phyloP scores from a whole-genome alignment of 1,284 basidiomycete genomes.

The Athelia sp. region DNA sequence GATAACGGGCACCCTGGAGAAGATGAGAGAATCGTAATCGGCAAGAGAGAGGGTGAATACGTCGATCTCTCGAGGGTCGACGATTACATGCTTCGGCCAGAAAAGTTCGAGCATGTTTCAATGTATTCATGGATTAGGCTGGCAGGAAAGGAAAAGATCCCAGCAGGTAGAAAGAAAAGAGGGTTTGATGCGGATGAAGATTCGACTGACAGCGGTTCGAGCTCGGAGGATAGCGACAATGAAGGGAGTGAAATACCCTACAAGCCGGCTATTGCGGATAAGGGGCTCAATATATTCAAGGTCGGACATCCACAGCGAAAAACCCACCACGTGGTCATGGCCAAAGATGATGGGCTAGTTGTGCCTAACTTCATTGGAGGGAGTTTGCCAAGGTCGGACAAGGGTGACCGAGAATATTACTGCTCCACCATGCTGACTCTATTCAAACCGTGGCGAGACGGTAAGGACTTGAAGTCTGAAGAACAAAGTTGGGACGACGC shows the following conservation, averaged over 20 bases:
- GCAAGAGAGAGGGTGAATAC: background rate
- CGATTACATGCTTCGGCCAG: slow-evolving; percentile 12
- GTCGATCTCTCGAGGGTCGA: background rate
- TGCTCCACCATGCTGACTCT: slow-evolving; percentile 25
- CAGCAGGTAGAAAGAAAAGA: background rate
- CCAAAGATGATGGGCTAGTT: background rate
- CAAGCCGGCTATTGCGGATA: too few relatives aligned
- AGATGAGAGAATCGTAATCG: background rate
- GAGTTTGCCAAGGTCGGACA: slow-evolving; percentile 21
- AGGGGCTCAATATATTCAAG: too few relatives aligned
- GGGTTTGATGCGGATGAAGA: too few relatives aligned
- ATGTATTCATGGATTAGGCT: slow-evolving; percentile 19
- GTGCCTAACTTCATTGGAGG: slow-evolving; percentile 24
- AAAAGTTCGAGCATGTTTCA: slow-evolving; percentile 9
- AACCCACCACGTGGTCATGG: background rate
- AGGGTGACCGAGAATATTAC: slow-evolving; percentile 26
- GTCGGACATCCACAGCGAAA: too few relatives aligned
- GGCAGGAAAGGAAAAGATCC: slow-evolving; percentile 7
- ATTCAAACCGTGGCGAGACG: slow-evolving; percentile 25
- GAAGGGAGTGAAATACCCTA: too few relatives aligned
- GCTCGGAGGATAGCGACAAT: too few relatives aligned
- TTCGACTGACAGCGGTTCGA: too few relatives aligned
- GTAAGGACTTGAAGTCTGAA: slow-evolving; percentile 17
- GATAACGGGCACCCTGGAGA: background rate
- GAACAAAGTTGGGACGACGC: slow-evolving; percentile 19